Percentiles rank a stretch among this genome's conserved stretches.
Conservation (phyloP, 108 stramenopile species). For the Cyclotella cryptica region DNA sequence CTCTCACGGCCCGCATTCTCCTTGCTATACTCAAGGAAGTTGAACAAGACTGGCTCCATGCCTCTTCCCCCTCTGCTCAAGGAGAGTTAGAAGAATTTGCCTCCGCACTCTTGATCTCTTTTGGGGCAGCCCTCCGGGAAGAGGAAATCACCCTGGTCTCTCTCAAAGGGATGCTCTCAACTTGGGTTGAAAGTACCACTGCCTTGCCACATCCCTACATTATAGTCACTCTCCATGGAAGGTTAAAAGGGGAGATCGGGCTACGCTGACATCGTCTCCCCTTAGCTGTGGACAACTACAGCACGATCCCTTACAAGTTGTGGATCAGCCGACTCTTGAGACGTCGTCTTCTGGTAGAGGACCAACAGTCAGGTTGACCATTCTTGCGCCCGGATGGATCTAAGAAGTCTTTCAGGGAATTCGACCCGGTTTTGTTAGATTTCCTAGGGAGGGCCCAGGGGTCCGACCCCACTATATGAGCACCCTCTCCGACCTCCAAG, state of each 20-base stretch:
- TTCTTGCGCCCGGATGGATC: background rate
- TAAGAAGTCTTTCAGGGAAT: background rate
- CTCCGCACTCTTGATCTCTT: background rate
- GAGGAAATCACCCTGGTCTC: constrained; percentile 3
- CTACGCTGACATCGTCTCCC: background rate
- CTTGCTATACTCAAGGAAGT: background rate
- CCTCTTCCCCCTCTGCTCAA: background rate
- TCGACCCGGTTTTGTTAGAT: background rate
- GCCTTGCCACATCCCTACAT: background rate
- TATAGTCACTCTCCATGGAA: background rate
- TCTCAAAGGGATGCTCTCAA: background rate
- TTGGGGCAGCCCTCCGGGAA: background rate
- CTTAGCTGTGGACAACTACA: background rate
- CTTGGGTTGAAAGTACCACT: background rate
- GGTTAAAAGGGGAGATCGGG: background rate
- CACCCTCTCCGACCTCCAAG: background rate
- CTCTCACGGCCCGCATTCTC: background rate
- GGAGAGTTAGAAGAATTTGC: background rate
- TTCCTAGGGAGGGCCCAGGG: background rate
- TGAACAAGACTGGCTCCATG: background rate
- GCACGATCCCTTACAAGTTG: background rate
- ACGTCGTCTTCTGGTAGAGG: background rate
- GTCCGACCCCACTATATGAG: background rate
- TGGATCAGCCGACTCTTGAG: background rate
- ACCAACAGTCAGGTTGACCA: background rate